Conservation (phyloP, 345 rosid genomes). For the Garcia nutans region DNA sequence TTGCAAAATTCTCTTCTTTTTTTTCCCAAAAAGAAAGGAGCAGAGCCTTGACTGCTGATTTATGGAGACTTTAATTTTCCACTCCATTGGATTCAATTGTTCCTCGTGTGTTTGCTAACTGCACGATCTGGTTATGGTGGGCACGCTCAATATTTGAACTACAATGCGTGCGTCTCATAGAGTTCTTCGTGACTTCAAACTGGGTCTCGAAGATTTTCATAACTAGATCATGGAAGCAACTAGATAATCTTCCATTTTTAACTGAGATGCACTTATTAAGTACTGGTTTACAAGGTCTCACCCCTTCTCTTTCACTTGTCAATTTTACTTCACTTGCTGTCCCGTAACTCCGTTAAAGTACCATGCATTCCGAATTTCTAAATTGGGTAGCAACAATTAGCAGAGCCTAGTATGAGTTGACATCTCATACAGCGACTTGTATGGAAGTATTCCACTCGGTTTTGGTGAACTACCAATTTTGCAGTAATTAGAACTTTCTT, state of each 20-base stretch:
- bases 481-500: conserved; percentile 33
- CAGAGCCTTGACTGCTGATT: too few species aligned
- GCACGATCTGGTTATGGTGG: background rate
- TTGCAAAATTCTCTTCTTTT: too few species aligned
- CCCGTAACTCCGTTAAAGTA: conserved; percentile 6
- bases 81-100: too few species aligned
- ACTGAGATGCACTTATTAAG: conserved; percentile 28
- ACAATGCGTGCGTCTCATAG: background rate
- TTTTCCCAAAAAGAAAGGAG: too few species aligned
- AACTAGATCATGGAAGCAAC: background rate
- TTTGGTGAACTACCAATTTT: conserved; percentile 32
- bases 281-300: conserved; percentile 29
- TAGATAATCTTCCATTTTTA: background rate
- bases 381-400: conserved; percentile 18
- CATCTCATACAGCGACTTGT: background rate
- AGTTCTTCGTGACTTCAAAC: conserved; percentile 4
- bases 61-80: too few species aligned
- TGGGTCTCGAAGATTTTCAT: background rate
- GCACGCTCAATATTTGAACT: background rate
- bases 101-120: background rate
- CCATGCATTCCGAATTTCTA: conserved; percentile 1
- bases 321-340: conserved; percentile 25
- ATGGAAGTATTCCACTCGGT: conserved; percentile 41
- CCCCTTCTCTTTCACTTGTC: conserved; percentile 8
- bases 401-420: conserved; percentile 17